Evolutionary conservation across 768 basidiomycete genomes (phyloP), one percentile per base, ranked within the genome.

Genomic region (Nidularia pulvinata): DNA sequence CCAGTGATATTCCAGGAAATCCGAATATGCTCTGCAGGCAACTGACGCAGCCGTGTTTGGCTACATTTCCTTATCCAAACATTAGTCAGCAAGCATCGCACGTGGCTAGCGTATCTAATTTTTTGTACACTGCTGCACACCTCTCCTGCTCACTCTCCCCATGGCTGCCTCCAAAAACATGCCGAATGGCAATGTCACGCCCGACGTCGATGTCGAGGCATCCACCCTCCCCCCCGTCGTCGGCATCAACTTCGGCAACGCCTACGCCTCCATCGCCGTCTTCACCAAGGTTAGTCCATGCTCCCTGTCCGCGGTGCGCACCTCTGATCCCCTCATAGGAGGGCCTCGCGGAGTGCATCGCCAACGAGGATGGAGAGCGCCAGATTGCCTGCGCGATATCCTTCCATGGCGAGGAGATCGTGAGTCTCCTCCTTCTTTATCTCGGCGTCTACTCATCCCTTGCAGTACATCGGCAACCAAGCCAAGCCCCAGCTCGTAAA

Each of bases 321-420:
- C n/a, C 25, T 47, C 39, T 52, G 33, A 47, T 45, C 52, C 44
- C 51, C 35, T 25, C 19, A 34, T 51, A 95, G 93, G 94, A 97
- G 71, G 92, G 92, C 10, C 76, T 90, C 33, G 88, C 95, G 43
- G 92, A 95, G 65, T 96, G 93, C 67, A 98, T 98, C 56, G 97
- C 95, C 5, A 98, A 98, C 67, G 95, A 98, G 67, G 96, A 98
- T 67, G 96, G 97, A 33, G 96, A 98, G 66, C 88, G 97, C 33
- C 96, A 99, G 74, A 98, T 99, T 63, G 94, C 94, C 0, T 93
- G 92, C 66, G 94, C 94, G 30, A 77, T 98, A 51, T 84, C 95
- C 0, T 98, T 96, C 68, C 84, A 85, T 39, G 94, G 93, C 30
- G 92, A 96, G 69, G 91, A 98, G 69, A 85, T 89, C 67, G 95